Conservation (phyloP, 345 rosid genomes). For the Trapa incisa region DNA sequence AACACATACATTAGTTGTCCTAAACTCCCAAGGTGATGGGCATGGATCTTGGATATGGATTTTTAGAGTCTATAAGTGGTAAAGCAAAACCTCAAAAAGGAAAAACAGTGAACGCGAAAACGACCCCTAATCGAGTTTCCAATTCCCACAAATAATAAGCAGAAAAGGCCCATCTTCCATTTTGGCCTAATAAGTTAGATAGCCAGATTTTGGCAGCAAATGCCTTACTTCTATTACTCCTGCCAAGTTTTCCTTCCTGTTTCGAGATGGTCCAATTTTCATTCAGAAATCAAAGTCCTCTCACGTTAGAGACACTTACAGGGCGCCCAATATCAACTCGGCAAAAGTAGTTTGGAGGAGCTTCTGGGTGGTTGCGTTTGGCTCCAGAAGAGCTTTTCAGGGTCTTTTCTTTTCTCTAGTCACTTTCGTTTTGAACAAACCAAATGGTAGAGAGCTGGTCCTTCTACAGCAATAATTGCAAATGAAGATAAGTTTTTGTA, state of each 20-base stretch:
- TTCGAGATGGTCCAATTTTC: not conserved
- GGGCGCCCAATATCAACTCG: not conserved
- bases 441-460: not conserved
- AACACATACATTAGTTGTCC: no score
- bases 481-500: not conserved
- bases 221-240: not conserved
- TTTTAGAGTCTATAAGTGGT: no score
- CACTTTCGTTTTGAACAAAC: not conserved
- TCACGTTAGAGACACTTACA: not conserved
- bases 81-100: not conserved
- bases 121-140: not conserved
- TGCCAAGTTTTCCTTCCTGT: not conserved
- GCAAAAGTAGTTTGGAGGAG: not conserved
- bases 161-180: not conserved
- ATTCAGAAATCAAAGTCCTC: not conserved
- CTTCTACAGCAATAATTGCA: not conserved
- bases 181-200: not conserved
- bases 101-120: not conserved
- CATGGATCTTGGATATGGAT: no score
- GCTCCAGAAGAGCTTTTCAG: not conserved
- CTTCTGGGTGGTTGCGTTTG: not conserved
- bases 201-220: not conserved
- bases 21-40: no score
- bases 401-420: not conserved
- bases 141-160: no score